Base-by-base conservation (phyloP, 441 rosid genomes). In the Brassica balearica region DNA sequence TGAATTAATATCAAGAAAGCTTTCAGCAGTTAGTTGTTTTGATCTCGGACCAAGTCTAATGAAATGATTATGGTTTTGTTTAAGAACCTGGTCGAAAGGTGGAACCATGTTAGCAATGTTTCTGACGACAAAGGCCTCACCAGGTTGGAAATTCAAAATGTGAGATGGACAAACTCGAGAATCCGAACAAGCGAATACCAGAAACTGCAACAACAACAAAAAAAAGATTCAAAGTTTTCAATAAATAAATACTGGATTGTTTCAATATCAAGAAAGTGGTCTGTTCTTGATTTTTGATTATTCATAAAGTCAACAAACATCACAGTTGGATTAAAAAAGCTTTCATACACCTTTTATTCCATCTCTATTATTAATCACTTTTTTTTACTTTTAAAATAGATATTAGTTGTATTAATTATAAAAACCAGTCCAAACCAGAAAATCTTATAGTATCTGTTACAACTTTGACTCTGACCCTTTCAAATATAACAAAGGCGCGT, bases 151-250 rank as follows among this genome's bases (percentile, higher is more conserved):
- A 66, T 86, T 76, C 60, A 89, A 74, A 72, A 87, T 36, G 41
- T 83, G 86, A 34, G 91, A 85, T 5, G 91, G 93, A 74, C 88
- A 80, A 14, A 89, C 91, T 73, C 91, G 75, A n/a, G 93, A 87
- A 77, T 89, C 93, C 71, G 91, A 85, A 84, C 93, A 89, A 0
- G 93, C 87, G 61, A 89, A 83, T 58, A 89, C 88, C 75, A 89
- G 17, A 83, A 83, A 87, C 93, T 87, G 84, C 80, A 77, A 11
- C 8, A 8, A 29, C 34, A 29, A 29, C 27, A 36, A 36, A 36
- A 34, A 36, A 43, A 43, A 43, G 51, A 11, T 2, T 3, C 14
- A 48, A 46, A 12, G 6, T 12, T 12, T 46, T 46, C 1, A 46
- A 48, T 12, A 48, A 48, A 29, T 29, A 29, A n/a, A 3, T 12